Evolutionary conservation across 2,329 filamentous ascomycete genomes (phyloP).

Genomic region (Fonsecaea pedrosoi): DNA sequence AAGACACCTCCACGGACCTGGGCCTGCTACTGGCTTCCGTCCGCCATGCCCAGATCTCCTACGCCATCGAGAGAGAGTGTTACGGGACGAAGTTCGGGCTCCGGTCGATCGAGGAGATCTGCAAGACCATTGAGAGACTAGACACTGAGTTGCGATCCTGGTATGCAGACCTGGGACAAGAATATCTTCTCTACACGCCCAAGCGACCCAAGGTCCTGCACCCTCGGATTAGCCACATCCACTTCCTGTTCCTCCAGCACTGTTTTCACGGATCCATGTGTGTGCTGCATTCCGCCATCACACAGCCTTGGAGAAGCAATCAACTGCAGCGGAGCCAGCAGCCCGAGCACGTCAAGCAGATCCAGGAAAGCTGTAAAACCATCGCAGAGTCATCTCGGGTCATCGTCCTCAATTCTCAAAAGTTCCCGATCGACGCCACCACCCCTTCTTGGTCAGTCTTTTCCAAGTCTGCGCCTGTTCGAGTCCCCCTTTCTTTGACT

Average conservation of each 20-base stretch:
- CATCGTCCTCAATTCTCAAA: background rate
- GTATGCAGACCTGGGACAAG: background rate
- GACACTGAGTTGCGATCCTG: background rate
- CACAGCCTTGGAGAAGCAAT: background rate
- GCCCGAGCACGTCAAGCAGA: background rate
- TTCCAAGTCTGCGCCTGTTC: background rate
- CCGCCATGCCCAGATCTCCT: constrained; percentile 11
- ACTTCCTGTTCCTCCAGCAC: background rate
- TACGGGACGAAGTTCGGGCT: background rate
- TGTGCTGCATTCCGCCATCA: background rate
- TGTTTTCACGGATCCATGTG: background rate
- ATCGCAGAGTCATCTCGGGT: constrained; percentile 1
- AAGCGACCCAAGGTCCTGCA: background rate
- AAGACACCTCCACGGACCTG: constrained; percentile 1
- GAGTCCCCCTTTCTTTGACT: background rate
- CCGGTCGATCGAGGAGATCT: background rate
- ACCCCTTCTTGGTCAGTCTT: background rate
- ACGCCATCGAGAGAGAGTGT: constrained; percentile 3
- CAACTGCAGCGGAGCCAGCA: background rate
- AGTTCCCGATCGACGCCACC: background rate
- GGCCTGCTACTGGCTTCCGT: background rate
- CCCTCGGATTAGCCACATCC: background rate
- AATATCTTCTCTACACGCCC: constrained; percentile 1
- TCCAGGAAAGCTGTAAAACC: background rate
- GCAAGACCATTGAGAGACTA: background rate